Conservation (phyloP, 2,329 filamentous ascomycete genomes). For the Aureobasidium sp. region DNA sequence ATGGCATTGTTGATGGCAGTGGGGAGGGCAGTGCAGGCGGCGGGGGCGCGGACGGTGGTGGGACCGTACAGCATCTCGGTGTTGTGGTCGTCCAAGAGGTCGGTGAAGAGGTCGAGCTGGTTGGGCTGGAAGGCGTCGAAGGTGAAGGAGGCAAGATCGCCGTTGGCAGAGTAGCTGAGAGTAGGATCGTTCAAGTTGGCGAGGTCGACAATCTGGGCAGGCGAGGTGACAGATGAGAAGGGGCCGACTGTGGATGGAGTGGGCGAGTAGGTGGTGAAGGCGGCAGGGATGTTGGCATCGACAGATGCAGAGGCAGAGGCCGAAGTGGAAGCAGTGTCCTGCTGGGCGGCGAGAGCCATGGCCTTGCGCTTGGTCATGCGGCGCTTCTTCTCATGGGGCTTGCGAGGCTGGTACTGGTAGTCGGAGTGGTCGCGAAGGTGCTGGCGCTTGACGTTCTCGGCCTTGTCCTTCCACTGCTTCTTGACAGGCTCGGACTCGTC, state of each 20-base stretch:
- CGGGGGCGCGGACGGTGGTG: neutral
- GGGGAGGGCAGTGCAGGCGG: neutral
- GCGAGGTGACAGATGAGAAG: conserved; percentile 2
- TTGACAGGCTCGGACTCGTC: conserved; percentile 32
- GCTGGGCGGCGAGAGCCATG: conserved; percentile 6
- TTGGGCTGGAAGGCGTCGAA: conserved; percentile 4
- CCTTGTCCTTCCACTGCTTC: conserved; percentile 32
- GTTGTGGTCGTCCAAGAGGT: conserved; percentile 13
- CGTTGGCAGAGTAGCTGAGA: conserved; percentile 1
- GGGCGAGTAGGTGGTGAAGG: neutral
- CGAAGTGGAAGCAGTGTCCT: neutral
- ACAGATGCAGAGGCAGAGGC: neutral
- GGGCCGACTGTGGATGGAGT: neutral
- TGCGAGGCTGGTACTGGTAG: conserved; percentile 42
- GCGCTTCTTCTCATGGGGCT: conserved; percentile 41
- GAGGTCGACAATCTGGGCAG: conserved; percentile 11
- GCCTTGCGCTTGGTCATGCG: conserved; percentile 27
- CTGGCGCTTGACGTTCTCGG: conserved; percentile 34
- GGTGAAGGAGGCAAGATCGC: conserved; percentile 13
- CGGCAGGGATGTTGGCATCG: neutral
- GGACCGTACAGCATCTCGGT: neutral
- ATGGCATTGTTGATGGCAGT: neutral
- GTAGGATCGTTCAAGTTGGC: neutral
- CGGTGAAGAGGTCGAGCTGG: conserved; percentile 13
- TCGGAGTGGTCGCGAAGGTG: conserved; percentile 36